Percentiles rank a stretch among this genome's conserved stretches.
These are phyloP conservation scores for Podospora pseudopauciseta DNA, from an alignment of 495 filamentous ascomycete genomes.

Conservation along the genomic window DNA sequence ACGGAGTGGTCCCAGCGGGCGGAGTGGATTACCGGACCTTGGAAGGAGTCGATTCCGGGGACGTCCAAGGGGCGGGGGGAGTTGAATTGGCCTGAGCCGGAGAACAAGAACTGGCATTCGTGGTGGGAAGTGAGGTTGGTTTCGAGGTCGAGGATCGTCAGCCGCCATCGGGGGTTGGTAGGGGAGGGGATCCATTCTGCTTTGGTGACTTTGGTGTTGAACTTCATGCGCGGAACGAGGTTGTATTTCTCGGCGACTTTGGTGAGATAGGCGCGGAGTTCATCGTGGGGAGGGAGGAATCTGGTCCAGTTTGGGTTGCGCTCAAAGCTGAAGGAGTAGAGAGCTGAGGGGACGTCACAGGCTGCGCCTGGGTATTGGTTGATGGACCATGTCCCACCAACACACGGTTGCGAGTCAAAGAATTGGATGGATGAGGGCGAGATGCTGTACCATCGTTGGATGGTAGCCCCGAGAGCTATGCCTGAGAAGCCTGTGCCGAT, in stretches of 20 bases:
- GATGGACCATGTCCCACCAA: slow-evolving; percentile 67
- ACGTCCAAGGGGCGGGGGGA: slow-evolving; percentile 41
- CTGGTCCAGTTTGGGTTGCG: slow-evolving; percentile 57
- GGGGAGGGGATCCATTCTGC: slow-evolving; percentile 57
- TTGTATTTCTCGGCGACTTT: slow-evolving; percentile 55
- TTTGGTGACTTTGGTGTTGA: slow-evolving; percentile 55
- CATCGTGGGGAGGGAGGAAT: slow-evolving; percentile 51
- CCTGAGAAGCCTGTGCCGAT: slow-evolving; percentile 65
- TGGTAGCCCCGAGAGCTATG: slow-evolving; percentile 60
- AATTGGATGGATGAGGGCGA: slow-evolving; percentile 58
- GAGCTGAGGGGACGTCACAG: slow-evolving; percentile 42
- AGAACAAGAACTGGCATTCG: slow-evolving; percentile 42
- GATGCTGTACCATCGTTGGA: slow-evolving; percentile 57
- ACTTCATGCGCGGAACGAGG: slow-evolving; percentile 58
- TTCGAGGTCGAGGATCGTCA: background rate
- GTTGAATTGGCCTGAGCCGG: slow-evolving; percentile 49
- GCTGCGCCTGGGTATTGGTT: slow-evolving; percentile 60
- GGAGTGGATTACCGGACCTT: slow-evolving; percentile 56
- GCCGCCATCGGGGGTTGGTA: slow-evolving; percentile 30
- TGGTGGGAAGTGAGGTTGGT: slow-evolving; percentile 8
- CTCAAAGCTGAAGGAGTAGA: slow-evolving; percentile 63
- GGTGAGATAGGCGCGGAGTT: slow-evolving; percentile 59
- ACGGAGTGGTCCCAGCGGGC: slow-evolving; percentile 52
- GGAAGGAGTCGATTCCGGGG: slow-evolving; percentile 51
- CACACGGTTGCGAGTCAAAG: slow-evolving; percentile 58